Conservation (phyloP, 768 basidiomycete species). For the Clavaria fumosa region DNA sequence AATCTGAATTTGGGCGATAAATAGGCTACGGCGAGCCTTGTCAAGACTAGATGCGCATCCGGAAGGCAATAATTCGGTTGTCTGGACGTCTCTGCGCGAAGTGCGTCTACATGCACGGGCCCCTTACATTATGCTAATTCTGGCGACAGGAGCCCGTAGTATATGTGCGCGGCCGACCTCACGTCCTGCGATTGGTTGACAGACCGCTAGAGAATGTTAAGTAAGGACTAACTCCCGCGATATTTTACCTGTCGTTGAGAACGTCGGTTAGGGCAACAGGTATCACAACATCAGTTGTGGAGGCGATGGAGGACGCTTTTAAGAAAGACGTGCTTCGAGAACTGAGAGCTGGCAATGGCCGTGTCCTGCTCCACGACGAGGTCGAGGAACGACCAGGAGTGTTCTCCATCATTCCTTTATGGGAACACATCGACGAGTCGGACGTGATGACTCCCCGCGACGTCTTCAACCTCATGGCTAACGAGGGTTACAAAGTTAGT, state of each 20-base stretch:
- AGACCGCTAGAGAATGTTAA: slow-evolving; percentile 90
- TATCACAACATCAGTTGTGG: slow-evolving; percentile 78
- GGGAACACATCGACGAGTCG: slow-evolving; percentile 71
- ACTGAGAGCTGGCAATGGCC: slow-evolving; percentile 51
- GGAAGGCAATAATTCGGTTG: slow-evolving; percentile 57
- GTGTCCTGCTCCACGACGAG: slow-evolving; percentile 88
- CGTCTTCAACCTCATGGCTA: slow-evolving; percentile 56
- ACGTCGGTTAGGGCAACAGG: slow-evolving; percentile 97
- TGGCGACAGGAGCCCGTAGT: slow-evolving; percentile 72
- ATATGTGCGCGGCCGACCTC: slow-evolving; percentile 74
- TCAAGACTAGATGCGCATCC: slow-evolving; percentile 67
- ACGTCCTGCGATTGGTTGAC: slow-evolving; percentile 79
- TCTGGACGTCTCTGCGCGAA: slow-evolving; percentile 94
- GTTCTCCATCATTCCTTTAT: slow-evolving; percentile 85
- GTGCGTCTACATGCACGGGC: slow-evolving; percentile 21
- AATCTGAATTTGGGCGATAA: neutral
- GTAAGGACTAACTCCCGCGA: too few species aligned
- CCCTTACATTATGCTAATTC: neutral
- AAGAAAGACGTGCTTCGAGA: slow-evolving; percentile 82
- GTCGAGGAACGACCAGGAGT: slow-evolving; percentile 83
- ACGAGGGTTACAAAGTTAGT: slow-evolving; percentile 63
- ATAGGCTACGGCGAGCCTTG: slow-evolving; percentile 64
- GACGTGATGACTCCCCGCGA: slow-evolving; percentile 85
- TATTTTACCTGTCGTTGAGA: too few species aligned
- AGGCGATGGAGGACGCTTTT: slow-evolving; percentile 77